Evolutionary conservation across 257 asterid genomes (phyloP).

Genomic region (Anisodus acutangulus): DNA sequence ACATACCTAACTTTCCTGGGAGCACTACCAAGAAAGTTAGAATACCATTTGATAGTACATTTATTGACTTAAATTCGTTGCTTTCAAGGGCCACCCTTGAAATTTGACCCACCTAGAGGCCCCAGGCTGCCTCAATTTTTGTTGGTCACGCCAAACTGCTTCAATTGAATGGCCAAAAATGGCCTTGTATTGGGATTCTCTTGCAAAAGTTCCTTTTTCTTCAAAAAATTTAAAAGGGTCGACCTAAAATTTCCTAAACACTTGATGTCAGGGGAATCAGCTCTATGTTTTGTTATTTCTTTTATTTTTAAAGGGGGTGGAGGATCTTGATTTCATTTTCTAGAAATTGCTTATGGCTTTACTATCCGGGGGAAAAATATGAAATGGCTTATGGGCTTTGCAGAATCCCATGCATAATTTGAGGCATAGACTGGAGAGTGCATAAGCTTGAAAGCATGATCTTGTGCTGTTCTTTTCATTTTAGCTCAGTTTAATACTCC

Average conservation of each 20-base stretch:
- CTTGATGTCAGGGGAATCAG: neutral
- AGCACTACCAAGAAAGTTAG: neutral
- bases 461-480: neutral
- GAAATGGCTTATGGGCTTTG: conserved; percentile 40
- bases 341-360: neutral
- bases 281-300: neutral
- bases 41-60: neutral
- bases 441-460: neutral
- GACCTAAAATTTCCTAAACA: neutral
- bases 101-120: neutral
- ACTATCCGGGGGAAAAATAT: neutral
- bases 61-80: conserved; percentile 39
- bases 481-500: neutral
- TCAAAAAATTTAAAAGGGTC: neutral
- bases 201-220: neutral
- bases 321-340: neutral
- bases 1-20: neutral
- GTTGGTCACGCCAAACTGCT: conserved; percentile 32
- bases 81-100: conserved; percentile 7
- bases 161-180: neutral
- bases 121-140: conserved; percentile 31
- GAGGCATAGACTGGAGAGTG: conserved; percentile 23
- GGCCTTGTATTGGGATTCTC: neutral
- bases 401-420: conserved; percentile 45
- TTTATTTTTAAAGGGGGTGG: neutral